Evolutionary conservation across 192 early-diverging fungal genomes (phyloP), one percentile per base, ranked within the genome.

Genomic region (Coemansia sp.): DNA sequence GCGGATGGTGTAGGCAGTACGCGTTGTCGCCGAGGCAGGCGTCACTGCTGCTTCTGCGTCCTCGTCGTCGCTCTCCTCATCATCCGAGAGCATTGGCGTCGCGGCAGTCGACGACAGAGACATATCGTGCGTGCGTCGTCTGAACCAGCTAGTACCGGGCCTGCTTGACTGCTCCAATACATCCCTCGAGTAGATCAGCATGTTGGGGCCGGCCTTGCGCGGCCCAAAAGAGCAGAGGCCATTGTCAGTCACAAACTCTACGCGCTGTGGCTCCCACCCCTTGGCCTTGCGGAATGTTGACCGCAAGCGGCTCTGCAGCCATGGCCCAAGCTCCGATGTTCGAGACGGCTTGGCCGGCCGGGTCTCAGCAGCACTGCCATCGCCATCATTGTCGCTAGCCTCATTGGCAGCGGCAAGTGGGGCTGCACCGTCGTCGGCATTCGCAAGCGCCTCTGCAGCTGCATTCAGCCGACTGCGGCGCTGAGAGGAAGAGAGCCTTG

Each of bases 241-340:
- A 24, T 32, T 54, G 38, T 37, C 32, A 40, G 69, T 46, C 14
- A 63, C 39, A 39, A 68, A 62, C 40, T 83, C 69, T 2, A 72
- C 81, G 25, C 81, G 81, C 40, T 70, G 74, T 11, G 75, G 76
- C 58, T 83, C 76, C 81, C 81, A 83, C n/a, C 81, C 75, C 59
- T 74, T 83, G 32, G 65, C 66, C 25, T 54, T 47, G 62, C 60
- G 53, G 62, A 83, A 78, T 15, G 75, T 70, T 17, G 74, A 42
- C 22, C 68, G 62, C 29, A 82, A 37, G 5, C 71, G 70, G 19
- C 24, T 22, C 25, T 73, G 74, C 4, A 82, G 73, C 79, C 79
- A 82, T 2, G 70, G 79, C 3, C 79, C 73, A 5, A 82, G 70
- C 51, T 82, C 79, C 6, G 79, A 73, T 4, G 68, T 47, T n/a